These are phyloP conservation scores for Anisogramma anomala DNA, from an alignment of 2,329 filamentous ascomycete genomes.

Conservation along the genomic window DNA sequence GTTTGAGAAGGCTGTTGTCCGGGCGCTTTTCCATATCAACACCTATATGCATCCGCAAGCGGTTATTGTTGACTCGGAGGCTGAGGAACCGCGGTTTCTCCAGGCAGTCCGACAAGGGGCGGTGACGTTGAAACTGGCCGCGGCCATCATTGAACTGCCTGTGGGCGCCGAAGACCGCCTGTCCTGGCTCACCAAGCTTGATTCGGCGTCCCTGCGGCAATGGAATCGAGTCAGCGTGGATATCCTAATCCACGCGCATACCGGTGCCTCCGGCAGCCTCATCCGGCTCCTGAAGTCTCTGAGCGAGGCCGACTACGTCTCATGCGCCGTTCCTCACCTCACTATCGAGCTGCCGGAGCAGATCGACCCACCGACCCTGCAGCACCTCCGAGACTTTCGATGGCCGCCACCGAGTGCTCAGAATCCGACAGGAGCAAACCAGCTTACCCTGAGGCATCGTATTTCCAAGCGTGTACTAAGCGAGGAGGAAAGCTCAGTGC, in stretches of 20 bases:
- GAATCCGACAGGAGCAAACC: conserved; percentile 32
- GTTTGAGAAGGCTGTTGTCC: conserved; percentile 51
- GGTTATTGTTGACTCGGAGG: conserved; percentile 55
- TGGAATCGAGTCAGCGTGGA: conserved; percentile 75
- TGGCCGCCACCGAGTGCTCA: conserved; percentile 48
- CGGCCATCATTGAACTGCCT: conserved; percentile 63
- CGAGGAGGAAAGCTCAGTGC: conserved; percentile 59
- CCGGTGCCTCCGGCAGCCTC: conserved; percentile 60
- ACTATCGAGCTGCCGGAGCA: conserved; percentile 72
- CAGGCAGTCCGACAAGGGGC: conserved; percentile 4
- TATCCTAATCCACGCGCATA: conserved; percentile 67
- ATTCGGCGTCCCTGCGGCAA: conserved; percentile 24
- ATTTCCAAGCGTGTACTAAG: conserved; percentile 49
- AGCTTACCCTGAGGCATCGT: conserved; percentile 62
- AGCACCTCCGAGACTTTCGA: conserved; percentile 50
- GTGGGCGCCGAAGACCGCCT: conserved; percentile 49
- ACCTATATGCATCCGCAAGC: conserved; percentile 67
- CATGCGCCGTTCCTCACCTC: conserved; percentile 57
- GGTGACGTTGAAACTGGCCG: conserved; percentile 13
- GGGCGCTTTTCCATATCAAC: conserved; percentile 60
- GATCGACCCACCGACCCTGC: conserved; percentile 52
- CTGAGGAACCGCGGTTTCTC: conserved; percentile 60
- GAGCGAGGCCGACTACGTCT: conserved; percentile 61
- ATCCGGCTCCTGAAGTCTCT: conserved; percentile 69
- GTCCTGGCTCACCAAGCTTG: conserved; percentile 68